Evolutionary conservation across 352 stramenopile species (phyloP).

Genomic region (Hyaloperonospora brassicae): DNA sequence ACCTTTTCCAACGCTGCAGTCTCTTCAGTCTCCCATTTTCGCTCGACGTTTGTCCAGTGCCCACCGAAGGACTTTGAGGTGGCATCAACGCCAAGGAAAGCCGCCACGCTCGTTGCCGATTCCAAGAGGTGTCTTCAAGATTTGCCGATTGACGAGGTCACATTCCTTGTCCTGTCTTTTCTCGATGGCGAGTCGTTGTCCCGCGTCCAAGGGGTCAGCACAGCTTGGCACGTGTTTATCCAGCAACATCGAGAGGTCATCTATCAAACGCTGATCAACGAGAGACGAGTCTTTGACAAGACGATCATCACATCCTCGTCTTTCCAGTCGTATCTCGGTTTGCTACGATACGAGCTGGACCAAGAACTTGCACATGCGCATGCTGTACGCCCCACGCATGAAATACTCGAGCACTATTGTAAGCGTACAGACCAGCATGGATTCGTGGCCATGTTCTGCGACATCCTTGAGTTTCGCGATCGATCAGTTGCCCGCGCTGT

Average conservation of each 20-base stretch:
- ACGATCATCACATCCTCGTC: constrained; percentile 35
- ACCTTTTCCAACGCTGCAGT: too few relatives aligned
- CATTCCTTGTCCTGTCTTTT: constrained; percentile 40
- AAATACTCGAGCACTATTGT: constrained; percentile 51
- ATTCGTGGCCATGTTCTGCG: constrained; percentile 74
- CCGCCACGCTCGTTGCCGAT: background rate
- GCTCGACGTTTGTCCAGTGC: constrained; percentile 22
- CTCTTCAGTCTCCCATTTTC: constrained; percentile 11
- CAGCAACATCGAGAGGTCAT: constrained; percentile 32
- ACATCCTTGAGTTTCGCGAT: constrained; percentile 63
- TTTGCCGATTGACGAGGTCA: constrained; percentile 41
- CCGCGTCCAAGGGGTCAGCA: constrained; percentile 35
- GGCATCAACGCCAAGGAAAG: background rate
- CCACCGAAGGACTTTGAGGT: background rate
- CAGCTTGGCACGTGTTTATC: constrained; percentile 35
- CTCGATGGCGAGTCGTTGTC: constrained; percentile 42
- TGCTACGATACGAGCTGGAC: constrained; percentile 32
- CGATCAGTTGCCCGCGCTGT: constrained; percentile 48
- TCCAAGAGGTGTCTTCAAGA: constrained; percentile 14
- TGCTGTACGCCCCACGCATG: constrained; percentile 28
- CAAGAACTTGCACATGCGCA: constrained; percentile 43
- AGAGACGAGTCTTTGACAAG: constrained; percentile 25
- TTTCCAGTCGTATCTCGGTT: constrained; percentile 53
- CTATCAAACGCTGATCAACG: constrained; percentile 29
- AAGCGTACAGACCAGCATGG: constrained; percentile 40